Percentiles rank a stretch among this genome's conserved stretches.
Evolutionary conservation across 345 rosid genomes (phyloP).

Genomic region (Syzygium jambos): DNA sequence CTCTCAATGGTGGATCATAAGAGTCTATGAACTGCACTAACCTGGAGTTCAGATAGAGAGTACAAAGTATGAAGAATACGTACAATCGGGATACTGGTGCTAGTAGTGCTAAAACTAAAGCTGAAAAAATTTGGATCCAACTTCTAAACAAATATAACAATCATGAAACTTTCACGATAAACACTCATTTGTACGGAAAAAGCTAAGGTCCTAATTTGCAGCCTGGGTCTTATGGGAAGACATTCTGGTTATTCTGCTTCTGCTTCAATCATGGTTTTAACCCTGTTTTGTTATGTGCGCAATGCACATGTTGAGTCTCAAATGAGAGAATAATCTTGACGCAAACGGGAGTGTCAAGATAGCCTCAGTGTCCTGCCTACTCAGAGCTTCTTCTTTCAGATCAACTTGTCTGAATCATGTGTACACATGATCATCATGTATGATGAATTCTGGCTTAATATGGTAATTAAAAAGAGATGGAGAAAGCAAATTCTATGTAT

Average conservation of each 20-base stretch:
- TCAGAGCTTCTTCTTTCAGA: background rate
- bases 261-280: background rate
- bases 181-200: background rate
- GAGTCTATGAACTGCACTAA: constrained; percentile 94
- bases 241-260: background rate
- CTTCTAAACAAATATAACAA: background rate
- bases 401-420: background rate
- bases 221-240: background rate
- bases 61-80: background rate
- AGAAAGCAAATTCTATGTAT: background rate
- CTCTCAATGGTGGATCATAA: constrained; percentile 95
- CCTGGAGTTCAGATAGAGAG: constrained; percentile 33
- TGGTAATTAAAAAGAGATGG: background rate
- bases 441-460: background rate
- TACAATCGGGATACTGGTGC: background rate
- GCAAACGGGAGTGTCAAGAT: background rate
- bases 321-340: background rate
- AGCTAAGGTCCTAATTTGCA: background rate
- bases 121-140: background rate
- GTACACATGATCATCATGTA: background rate
- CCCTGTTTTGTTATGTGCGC: background rate
- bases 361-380: background rate
- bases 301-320: background rate
- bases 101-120: background rate
- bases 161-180: background rate